Percentiles rank a stretch among this genome's conserved stretches.
phyloP scores from a whole-genome alignment of 306 rosid species.

The Lablab purpureus region DNA sequence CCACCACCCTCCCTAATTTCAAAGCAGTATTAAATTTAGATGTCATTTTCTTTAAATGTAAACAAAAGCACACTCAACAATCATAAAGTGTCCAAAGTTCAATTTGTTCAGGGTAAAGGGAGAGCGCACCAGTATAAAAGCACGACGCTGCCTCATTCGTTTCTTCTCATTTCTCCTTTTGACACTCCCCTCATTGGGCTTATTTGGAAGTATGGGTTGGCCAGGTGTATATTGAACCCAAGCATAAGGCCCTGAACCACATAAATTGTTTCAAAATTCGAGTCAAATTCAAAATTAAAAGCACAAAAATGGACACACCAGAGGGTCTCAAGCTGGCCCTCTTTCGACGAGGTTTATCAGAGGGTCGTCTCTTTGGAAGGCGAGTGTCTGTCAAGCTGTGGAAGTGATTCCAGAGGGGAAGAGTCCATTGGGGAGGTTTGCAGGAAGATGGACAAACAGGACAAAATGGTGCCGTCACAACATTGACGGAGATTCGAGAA shows the following conservation, averaged over 20 bases:
- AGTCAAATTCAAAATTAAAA: conserved; percentile 15
- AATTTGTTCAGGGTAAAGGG: background rate
- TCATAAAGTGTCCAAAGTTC: conserved; percentile 8
- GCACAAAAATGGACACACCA: conserved; percentile 50
- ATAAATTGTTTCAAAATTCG: background rate
- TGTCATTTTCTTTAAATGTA: background rate
- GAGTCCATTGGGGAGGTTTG: conserved; percentile 56
- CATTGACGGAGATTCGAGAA: conserved; percentile 13
- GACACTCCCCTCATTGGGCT: conserved; percentile 90
- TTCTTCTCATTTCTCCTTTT: conserved; percentile 92
- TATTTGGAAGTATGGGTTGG: conserved; percentile 70
- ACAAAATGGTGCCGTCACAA: conserved; percentile 29
- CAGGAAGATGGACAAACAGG: conserved; percentile 38
- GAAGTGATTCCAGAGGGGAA: conserved; percentile 57
- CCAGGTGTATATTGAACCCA: conserved; percentile 80
- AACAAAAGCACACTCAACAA: background rate
- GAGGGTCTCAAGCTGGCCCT: conserved; percentile 78
- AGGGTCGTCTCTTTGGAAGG: conserved; percentile 81
- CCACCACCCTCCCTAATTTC: background rate
- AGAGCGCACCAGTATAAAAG: conserved; percentile 77
- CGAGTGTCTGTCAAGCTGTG: conserved; percentile 89
- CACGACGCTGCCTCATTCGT: conserved; percentile 79
- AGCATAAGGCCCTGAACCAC: conserved; percentile 76
- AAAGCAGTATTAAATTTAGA: background rate
- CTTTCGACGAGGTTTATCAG: conserved; percentile 73